Evolutionary conservation across 2,329 filamentous ascomycete species (phyloP).

Genomic region (Decorospora gaudefroyi): DNA sequence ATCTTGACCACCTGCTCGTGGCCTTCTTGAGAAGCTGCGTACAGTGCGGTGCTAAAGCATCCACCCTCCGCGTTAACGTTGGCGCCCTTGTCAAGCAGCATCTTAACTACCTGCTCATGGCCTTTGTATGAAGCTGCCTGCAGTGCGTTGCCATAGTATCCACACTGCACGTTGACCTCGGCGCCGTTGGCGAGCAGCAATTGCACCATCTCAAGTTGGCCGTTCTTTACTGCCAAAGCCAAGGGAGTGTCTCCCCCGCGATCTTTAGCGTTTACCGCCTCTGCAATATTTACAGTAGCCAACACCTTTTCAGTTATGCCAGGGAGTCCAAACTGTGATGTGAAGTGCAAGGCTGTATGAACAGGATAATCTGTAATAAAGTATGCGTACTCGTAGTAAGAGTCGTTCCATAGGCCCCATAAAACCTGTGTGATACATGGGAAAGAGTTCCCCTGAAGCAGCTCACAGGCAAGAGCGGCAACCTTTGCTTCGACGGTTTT

Average conservation of each 20-base stretch:
- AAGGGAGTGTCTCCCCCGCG: conserved; percentile 11
- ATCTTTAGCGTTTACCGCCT: conserved; percentile 11
- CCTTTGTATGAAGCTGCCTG: background rate
- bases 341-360: no score
- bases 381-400: no score
- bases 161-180: background rate
- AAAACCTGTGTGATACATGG: conserved; percentile 6
- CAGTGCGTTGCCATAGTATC: background rate
- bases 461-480: conserved; percentile 6
- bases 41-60: no score
- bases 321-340: no score
- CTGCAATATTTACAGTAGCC: conserved; percentile 5
- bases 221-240: conserved; percentile 13
- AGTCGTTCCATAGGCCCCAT: no score
- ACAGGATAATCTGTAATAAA: no score
- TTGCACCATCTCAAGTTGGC: conserved; percentile 7
- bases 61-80: no score
- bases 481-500: conserved; percentile 13
- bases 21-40: no score
- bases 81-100: no score
- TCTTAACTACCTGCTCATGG: no score
- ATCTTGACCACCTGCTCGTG: no score
- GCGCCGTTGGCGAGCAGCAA: background rate
- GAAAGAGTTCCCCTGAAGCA: conserved; percentile 9
- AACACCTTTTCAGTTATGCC: no score